phyloP scores from a whole-genome alignment of 371 early-diverging fungal species.

The Rhizopus arrhizus region DNA sequence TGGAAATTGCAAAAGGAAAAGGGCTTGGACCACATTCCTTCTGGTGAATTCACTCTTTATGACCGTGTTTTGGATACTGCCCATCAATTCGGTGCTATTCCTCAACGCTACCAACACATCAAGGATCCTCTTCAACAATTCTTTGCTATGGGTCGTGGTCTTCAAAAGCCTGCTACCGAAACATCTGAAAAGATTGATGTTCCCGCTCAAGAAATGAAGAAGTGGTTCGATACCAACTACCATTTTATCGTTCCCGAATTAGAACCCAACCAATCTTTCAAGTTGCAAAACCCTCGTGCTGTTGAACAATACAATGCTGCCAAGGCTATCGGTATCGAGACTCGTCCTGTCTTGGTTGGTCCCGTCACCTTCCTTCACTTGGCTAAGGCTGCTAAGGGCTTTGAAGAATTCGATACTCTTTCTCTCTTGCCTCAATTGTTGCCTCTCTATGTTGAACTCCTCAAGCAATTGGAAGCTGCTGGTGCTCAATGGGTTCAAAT shows the following conservation, averaged over 20 bases:
- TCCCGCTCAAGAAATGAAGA: slow-evolving; percentile 95
- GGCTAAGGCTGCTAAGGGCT: slow-evolving; percentile 77
- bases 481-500: slow-evolving; percentile 94
- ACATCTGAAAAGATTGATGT: slow-evolving; percentile 77
- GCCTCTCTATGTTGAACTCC: slow-evolving; percentile 77
- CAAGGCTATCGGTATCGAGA: slow-evolving; percentile 85
- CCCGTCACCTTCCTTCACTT: slow-evolving; percentile 89
- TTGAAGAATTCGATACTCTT: slow-evolving; percentile 68
- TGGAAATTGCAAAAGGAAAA: slow-evolving; percentile 83
- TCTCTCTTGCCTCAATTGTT: slow-evolving; percentile 75
- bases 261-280: slow-evolving; percentile 73
- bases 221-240: slow-evolving; percentile 98
- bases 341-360: slow-evolving; percentile 92
- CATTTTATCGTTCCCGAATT: slow-evolving; percentile 90
- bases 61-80: slow-evolving; percentile 93
- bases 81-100: slow-evolving; percentile 77
- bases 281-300: slow-evolving; percentile 72
- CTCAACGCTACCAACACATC: slow-evolving; percentile 73
- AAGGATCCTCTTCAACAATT: slow-evolving; percentile 75
- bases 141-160: slow-evolving; percentile 97
- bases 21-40: slow-evolving; percentile 86
- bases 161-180: slow-evolving; percentile 72
- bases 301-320: slow-evolving; percentile 91
- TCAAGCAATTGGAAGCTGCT: slow-evolving; percentile 75
- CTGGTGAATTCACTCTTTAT: slow-evolving; percentile 94